Base-by-base conservation (phyloP, 2,329 filamentous ascomycete genomes). In the Aspergillus sp. region DNA sequence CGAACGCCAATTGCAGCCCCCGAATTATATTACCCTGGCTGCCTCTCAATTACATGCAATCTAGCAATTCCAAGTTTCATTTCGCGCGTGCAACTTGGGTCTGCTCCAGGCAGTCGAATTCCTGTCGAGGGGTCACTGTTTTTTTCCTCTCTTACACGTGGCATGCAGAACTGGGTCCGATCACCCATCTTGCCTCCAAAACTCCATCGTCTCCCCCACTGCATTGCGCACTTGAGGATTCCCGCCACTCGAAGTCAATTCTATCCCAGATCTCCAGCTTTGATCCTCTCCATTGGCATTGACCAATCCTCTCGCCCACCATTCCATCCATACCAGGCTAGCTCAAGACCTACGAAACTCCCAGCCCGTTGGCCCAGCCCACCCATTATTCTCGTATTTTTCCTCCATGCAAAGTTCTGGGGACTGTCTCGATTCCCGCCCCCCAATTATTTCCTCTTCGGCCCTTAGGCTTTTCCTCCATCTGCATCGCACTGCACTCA, bases 71-170 rank as follows among this genome's bases (percentile, higher is more conserved):
- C 50, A 14, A 37, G 40, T 45, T n/a, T 41, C 24, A 35, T 44
- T 43, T 40, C 23, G 49, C 14, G 40, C 50, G 33, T 37, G 11
- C 40, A 45, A 37, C 11, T 27, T 5, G 12, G 15, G 39, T 17
- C 35, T 24, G 14, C 12, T 17, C 19, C 19, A 51, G 6, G 8
- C 37, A 33, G 39, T 43, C 15, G 14, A 23, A 4, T 33, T 43
- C 39, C 6, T 41, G 21, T 33, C 44, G 9, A 31, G 27, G 3
- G 8, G 27, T 31, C 8, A 31, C 9, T 27, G 33, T 27, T 47
- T 37, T 11, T 7, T 8, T 27, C 47, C 17, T 24, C 17, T 41
- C 48, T 56, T 52, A 56, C 55, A 56, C 55, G 55, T 56, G 55
- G 48, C 55, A 52, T 52, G 48, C 48, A 52, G 55, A 46, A 46